phyloP scores from a whole-genome alignment of 331 rosid species.

The Arachis monticola region DNA sequence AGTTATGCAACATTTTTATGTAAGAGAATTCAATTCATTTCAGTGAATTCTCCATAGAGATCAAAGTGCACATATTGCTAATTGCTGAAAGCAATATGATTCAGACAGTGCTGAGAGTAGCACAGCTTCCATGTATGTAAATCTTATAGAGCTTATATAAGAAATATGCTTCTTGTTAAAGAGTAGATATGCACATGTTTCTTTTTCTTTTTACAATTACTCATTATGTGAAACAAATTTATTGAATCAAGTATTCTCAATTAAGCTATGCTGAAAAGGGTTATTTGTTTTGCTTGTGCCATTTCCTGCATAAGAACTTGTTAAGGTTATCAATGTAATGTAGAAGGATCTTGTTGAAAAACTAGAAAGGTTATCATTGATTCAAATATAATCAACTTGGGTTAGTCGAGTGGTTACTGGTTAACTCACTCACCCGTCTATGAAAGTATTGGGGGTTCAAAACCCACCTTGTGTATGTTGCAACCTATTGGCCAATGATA shows the following conservation, averaged over 20 bases:
- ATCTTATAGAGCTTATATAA: slow-evolving; percentile 26
- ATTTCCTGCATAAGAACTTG: background rate
- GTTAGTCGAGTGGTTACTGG: no score
- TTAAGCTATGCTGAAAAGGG: slow-evolving; percentile 20
- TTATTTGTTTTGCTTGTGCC: slow-evolving; percentile 4
- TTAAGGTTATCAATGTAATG: background rate
- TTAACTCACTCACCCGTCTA: no score
- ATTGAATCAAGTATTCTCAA: slow-evolving; percentile 15
- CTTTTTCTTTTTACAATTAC: background rate
- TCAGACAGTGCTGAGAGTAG: slow-evolving; percentile 28
- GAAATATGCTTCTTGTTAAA: slow-evolving; percentile 20
- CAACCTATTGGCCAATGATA: no score
- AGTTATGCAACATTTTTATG: no score
- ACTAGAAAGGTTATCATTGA: no score
- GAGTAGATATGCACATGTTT: slow-evolving; percentile 23
- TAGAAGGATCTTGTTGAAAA: no score
- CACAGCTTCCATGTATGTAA: slow-evolving; percentile 44
- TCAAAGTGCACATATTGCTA: slow-evolving; percentile 36
- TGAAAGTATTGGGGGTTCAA: no score
- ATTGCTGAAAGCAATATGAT: slow-evolving; percentile 2
- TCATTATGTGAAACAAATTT: slow-evolving; percentile 14
- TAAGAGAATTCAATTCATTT: no score
- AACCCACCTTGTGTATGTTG: no score
- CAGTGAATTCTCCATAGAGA: slow-evolving; percentile 35
- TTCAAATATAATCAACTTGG: no score